These are phyloP conservation scores for Symbiodinium pilosum DNA, from an alignment of 73 alveolate species.

Conservation along the genomic window DNA sequence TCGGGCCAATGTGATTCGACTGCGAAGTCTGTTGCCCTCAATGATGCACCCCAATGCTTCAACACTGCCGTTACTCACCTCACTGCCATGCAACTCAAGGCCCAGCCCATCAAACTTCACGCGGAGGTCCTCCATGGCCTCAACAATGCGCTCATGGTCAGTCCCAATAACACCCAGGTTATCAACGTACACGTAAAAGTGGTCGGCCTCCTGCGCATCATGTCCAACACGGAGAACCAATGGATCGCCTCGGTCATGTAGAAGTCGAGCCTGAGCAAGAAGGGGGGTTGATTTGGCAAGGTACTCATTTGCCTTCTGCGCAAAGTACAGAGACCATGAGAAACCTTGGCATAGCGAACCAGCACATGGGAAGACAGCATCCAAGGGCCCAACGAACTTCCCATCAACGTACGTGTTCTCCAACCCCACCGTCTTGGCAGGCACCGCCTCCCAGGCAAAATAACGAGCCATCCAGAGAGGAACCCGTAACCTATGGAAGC, in stretches of 20 bases:
- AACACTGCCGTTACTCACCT: not conserved
- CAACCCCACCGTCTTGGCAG: not conserved
- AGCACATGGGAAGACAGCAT: conserved; percentile 24
- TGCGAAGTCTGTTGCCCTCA: not conserved
- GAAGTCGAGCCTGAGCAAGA: not conserved
- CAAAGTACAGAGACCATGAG: conserved; percentile 6
- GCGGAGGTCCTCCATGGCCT: not conserved
- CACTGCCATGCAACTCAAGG: conserved; percentile 16
- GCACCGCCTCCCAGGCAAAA: conserved; percentile 18
- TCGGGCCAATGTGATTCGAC: not conserved
- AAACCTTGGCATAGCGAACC: conserved; percentile 37
- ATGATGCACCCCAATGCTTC: conserved; percentile 17
- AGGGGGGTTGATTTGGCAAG: not conserved
- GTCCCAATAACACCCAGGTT: not conserved
- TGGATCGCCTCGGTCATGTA: not conserved
- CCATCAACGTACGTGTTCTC: not conserved
- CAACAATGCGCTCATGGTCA: not conserved
- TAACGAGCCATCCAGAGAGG: conserved; percentile 15
- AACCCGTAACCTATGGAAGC: conserved; percentile 31
- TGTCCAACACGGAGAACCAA: not conserved
- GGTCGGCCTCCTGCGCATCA: too few species aligned
- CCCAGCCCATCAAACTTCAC: not conserved
- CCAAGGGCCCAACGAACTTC: not conserved
- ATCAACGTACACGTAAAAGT: conserved; percentile 37
- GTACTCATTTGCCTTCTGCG: conserved; percentile 20